Percentiles rank a stretch among this genome's conserved stretches.
phyloP scores from a whole-genome alignment of 805 yeast genomes.

The Dipodascus geniculatus region DNA sequence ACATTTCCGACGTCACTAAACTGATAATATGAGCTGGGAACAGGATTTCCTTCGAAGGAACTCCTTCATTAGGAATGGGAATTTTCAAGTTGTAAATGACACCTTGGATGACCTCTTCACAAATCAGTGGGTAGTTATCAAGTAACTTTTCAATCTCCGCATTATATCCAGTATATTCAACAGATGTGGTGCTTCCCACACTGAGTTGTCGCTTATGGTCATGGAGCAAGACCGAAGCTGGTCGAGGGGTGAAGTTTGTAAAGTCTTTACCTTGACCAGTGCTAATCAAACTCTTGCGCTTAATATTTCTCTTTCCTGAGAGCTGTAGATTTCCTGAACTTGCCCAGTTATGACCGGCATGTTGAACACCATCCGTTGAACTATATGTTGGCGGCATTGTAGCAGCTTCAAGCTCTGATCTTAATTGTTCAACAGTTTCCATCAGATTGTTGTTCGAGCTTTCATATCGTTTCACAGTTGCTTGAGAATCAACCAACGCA shows the following conservation, averaged over 20 bases:
- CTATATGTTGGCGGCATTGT: slow-evolving; percentile 9
- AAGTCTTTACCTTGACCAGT: slow-evolving; percentile 12
- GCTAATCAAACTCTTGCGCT: slow-evolving; percentile 17
- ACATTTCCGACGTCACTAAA: slow-evolving; percentile 89
- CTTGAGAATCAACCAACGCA: slow-evolving; percentile 19
- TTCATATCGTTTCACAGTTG: slow-evolving; percentile 17
- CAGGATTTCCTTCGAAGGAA: slow-evolving; percentile 79
- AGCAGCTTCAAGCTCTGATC: slow-evolving; percentile 34
- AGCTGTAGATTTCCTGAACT: slow-evolving; percentile 24
- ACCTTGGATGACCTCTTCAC: slow-evolving; percentile 78
- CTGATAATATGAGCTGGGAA: slow-evolving; percentile 95
- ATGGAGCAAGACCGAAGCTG: slow-evolving; percentile 19
- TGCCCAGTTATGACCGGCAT: not conserved
- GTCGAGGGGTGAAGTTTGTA: slow-evolving; percentile 21
- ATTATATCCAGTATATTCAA: slow-evolving; percentile 27
- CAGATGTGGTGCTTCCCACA: slow-evolving; percentile 35
- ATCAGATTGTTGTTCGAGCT: slow-evolving; percentile 12
- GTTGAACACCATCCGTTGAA: not conserved
- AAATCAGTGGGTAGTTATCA: slow-evolving; percentile 34
- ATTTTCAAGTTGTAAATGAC: slow-evolving; percentile 72
- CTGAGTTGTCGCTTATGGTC: slow-evolving; percentile 28
- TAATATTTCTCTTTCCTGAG: slow-evolving; percentile 20
- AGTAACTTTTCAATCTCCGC: slow-evolving; percentile 23
- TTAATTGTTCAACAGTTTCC: slow-evolving; percentile 25
- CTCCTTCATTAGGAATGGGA: slow-evolving; percentile 72